phyloP scores from a whole-genome alignment of 2,329 filamentous ascomycete genomes.

The Hypoxylon sp. region DNA sequence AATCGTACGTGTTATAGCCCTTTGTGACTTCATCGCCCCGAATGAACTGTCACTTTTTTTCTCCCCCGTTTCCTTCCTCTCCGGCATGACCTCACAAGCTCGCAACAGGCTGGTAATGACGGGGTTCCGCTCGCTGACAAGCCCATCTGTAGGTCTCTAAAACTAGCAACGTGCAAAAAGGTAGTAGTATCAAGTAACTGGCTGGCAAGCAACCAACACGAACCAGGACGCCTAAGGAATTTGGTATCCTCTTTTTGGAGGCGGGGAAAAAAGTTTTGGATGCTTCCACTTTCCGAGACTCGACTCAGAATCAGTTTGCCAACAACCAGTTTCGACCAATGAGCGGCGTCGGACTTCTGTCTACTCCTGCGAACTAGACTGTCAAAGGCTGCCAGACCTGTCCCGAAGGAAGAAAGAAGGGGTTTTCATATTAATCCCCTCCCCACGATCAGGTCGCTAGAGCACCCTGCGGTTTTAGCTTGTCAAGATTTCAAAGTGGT shows the following conservation, averaged over 20 bases:
- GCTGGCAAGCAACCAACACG: slow-evolving; percentile 25
- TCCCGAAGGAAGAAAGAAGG: slow-evolving; percentile 43
- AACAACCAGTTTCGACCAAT: slow-evolving; percentile 44
- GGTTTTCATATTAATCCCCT: slow-evolving; percentile 44
- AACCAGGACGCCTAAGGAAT: slow-evolving; percentile 23
- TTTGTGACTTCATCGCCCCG: slow-evolving; percentile 27
- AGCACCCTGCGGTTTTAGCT: slow-evolving; percentile 38
- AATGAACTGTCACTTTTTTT: slow-evolving; percentile 34
- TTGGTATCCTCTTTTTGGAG: slow-evolving; percentile 33
- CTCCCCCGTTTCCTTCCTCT: background rate
- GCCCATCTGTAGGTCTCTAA: background rate
- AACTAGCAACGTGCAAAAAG: slow-evolving; percentile 4
- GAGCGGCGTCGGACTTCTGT: slow-evolving; percentile 35
- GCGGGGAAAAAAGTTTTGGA: slow-evolving; percentile 43
- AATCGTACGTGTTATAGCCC: slow-evolving; percentile 35
- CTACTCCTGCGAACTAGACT: slow-evolving; percentile 41
- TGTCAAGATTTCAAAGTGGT: slow-evolving; percentile 33
- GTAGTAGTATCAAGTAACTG: slow-evolving; percentile 29
- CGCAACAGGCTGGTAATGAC: slow-evolving; percentile 14
- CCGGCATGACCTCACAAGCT: background rate
- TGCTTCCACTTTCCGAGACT: slow-evolving; percentile 47
- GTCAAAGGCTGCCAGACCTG: slow-evolving; percentile 44
- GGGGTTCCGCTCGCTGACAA: slow-evolving; percentile 1
- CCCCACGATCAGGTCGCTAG: slow-evolving; percentile 34
- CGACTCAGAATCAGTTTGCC: slow-evolving; percentile 49